Evolutionary conservation across 148 eudicot species (phyloP).

Genomic region (Nepenthes mirabilis): DNA sequence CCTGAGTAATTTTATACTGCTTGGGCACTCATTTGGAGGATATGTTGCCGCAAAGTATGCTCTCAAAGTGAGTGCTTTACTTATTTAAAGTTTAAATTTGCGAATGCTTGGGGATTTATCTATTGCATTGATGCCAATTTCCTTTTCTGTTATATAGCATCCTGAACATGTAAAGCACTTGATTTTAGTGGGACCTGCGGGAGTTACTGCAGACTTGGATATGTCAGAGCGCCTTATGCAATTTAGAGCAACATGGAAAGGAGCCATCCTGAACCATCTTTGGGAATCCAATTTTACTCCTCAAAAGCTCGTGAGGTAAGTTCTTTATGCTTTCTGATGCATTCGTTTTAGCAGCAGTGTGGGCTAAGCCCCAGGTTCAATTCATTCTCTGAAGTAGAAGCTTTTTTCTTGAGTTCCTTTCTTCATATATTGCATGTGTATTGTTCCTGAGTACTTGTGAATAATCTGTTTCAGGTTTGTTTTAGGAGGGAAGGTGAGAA

Average conservation of each 20-base stretch:
- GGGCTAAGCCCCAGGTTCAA: too few relatives aligned
- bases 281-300: conserved; percentile 99
- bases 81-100: conserved; percentile 4
- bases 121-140: not conserved
- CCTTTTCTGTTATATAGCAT: conserved; percentile 37
- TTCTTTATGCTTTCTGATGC: not conserved
- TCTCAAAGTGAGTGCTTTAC: conserved; percentile 42
- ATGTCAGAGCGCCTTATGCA: conserved; percentile 50
- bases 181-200: conserved; percentile 89
- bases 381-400: too few relatives aligned
- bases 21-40: conserved; percentile 98
- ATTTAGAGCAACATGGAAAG: conserved; percentile 85
- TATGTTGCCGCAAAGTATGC: conserved; percentile 95
- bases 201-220: conserved; percentile 62
- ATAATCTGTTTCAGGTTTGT: too few relatives aligned
- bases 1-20: conserved; percentile 65
- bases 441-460: too few relatives aligned
- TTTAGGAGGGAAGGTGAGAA: too few relatives aligned
- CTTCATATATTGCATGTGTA: too few relatives aligned
- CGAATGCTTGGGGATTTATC: not conserved
- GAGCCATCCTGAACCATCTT: conserved; percentile 72
- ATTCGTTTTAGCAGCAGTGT: not conserved
- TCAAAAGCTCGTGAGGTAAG: conserved; percentile 67
- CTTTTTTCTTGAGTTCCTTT: too few relatives aligned
- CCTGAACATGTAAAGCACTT: conserved; percentile 87